phyloP scores from a whole-genome alignment of 2,329 filamentous ascomycete genomes.

The Pseudocercospora macadamiae region DNA sequence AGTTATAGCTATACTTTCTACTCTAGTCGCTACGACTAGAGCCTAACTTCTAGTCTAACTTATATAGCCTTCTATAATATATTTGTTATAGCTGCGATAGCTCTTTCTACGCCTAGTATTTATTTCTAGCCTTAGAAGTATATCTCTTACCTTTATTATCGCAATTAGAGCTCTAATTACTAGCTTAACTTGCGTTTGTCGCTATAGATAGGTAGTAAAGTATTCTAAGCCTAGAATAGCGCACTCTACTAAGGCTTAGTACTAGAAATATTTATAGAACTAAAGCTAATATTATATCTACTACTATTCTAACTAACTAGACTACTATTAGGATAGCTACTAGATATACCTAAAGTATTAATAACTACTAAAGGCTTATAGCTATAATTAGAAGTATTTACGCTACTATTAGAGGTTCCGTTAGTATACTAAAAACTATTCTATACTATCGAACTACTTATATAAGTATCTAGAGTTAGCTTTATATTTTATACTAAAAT shows the following conservation, averaged over 20 bases:
- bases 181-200: too few relatives aligned
- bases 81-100: too few relatives aligned
- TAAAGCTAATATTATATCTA: constrained; percentile 74
- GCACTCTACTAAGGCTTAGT: constrained; percentile 65
- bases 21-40: too few relatives aligned
- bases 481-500: constrained; percentile 56
- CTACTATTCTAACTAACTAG: constrained; percentile 56
- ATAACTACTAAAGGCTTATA: constrained; percentile 92
- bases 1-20: too few relatives aligned
- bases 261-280: constrained; percentile 69
- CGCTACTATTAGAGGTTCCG: constrained; percentile 68
- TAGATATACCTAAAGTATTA: constrained; percentile 76
- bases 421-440: constrained; percentile 49
- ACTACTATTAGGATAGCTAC: constrained; percentile 76
- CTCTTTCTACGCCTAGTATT: too few relatives aligned
- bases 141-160: too few relatives aligned
- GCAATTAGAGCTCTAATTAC: too few relatives aligned
- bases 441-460: constrained; percentile 65
- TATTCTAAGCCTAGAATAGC: constrained; percentile 67
- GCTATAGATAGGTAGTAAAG: constrained; percentile 55
- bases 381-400: constrained; percentile 66
- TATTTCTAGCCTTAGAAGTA: too few relatives aligned
- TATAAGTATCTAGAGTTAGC: constrained; percentile 68
- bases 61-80: too few relatives aligned
- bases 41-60: too few relatives aligned